Percentiles rank a stretch among this genome's conserved stretches.
phyloP scores from a whole-genome alignment of 805 yeast species.

The Priceomyces medius region DNA sequence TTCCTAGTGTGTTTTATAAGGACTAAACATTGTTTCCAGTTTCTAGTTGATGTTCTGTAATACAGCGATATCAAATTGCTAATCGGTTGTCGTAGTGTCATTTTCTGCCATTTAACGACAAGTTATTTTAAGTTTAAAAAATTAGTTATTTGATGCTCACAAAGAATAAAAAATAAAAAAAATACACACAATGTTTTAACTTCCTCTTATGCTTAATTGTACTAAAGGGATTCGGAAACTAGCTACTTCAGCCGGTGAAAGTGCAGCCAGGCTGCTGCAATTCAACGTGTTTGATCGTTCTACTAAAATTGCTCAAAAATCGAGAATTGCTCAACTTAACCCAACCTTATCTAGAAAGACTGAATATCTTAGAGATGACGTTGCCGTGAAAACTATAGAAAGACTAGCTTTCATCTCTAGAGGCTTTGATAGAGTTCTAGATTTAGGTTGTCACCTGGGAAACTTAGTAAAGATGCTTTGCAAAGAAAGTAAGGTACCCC shows the following conservation, averaged over 20 bases:
- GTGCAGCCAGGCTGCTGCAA: constrained; percentile 16
- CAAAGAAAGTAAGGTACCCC: constrained; percentile 21
- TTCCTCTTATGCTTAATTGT: constrained; percentile 6
- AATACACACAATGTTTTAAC: not conserved
- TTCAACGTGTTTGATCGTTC: constrained; percentile 57
- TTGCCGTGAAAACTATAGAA: constrained; percentile 70
- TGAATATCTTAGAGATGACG: constrained; percentile 74
- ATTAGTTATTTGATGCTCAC: not conserved
- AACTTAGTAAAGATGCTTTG: constrained; percentile 49
- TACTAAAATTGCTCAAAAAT: constrained; percentile 61
- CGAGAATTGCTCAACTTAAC: constrained; percentile 45
- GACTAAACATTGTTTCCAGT: too few species aligned
- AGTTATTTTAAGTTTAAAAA: too few species aligned
- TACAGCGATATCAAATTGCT: too few species aligned
- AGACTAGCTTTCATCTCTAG: constrained; percentile 71
- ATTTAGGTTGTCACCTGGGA: constrained; percentile 75
- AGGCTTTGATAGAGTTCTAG: constrained; percentile 58
- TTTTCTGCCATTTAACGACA: too few species aligned
- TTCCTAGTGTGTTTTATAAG: too few species aligned
- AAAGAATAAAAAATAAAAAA: not conserved
- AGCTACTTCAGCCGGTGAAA: constrained; percentile 25
- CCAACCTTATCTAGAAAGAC: constrained; percentile 51
- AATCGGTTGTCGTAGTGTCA: not conserved
- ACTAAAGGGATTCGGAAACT: constrained; percentile 14
- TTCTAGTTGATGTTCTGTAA: too few species aligned